Base-by-base conservation (phyloP, 345 rosid genomes). In the Eucalyptus regnans region DNA sequence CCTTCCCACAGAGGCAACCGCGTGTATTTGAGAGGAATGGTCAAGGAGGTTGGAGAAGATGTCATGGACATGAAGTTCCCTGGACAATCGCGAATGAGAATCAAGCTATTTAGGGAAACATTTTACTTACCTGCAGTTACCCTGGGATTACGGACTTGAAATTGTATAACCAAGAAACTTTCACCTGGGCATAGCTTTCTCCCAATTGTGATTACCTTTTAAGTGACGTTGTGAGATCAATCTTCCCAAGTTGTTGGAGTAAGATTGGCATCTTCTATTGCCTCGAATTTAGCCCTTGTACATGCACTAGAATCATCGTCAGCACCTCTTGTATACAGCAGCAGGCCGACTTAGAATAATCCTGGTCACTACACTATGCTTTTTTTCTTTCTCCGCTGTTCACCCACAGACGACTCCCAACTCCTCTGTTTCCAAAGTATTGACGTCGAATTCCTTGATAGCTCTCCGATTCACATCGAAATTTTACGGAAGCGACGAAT, bases 21-120 rank as follows among this genome's bases (percentile, higher is more conserved):
- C 96, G 94, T n/a, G 89, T 94, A 56, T 96, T 97, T 79, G 94
- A 93, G 89, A 94, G 99, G 92, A 91, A 90, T 15, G 90, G 85
- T 12, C 88, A 90, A 68, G 99, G 98, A 86, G 90, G 88, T 86
- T 96, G 99, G 99, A 93, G 85, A 87, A 92, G 92, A 62, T 89
- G 93, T 37, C 27, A 71, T 71, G 20, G 48, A 71, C 83, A 0
- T 71, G 46, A 2, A 37, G 48, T 76, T 10, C 48, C 46, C 83
- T 37, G 46, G 46, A 76, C 83, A 76, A 76, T 20, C 27, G 83
- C 12, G 27, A 37, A 37, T 41, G 83, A 37, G 46, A 76, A 0
- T 33, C 44, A 4, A 37, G 27, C 48, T 41, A 76, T 76, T 41
- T 20, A 10, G 25, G 46, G 25, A 71, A 10, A 6, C 43, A 9